Evolutionary conservation across 129 eudicot species (phyloP), one percentile per base, ranked within the genome.

Genomic region (Centrapalus pauciflorus): DNA sequence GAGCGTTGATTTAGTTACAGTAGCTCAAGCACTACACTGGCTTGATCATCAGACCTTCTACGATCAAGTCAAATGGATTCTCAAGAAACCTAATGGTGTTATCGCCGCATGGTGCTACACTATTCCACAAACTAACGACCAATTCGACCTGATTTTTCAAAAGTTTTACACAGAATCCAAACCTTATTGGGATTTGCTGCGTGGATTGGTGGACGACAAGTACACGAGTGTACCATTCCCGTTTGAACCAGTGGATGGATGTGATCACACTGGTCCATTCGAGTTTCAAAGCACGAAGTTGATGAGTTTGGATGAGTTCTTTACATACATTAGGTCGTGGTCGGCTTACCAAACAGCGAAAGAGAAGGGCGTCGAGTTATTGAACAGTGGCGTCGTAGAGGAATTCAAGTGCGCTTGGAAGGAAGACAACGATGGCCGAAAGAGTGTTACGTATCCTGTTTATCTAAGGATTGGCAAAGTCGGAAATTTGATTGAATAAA

Each of bases 71-170:
- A 83, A 74, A 41, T 40, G 76, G 67, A 55, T 79, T 1, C 86
- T 86, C 5, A 90, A 89, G 69, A 86, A 83, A 74, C 97, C 97
- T 11, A 25, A 77, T 24, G 97, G 97, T 4, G 81, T 90, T 7
- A 61, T 87, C 14, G 89, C 97, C 0, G 96, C 93, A 19, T 90
- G 93, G 95, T 84, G 93, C 63, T 87, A 90, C 85, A 87, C 86
- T 0, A 7, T 2, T 29, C 93, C 93, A 4, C 64, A 59, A 57
- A 70, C 82, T 27, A 77, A 72, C 46, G 78, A 40, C 5, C 25
- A 27, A 0, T 62, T 87, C 1, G 85, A 87, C 70, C 68, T 62
- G 0, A 30, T 84, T 13, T 76, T 87, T 17, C 49, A 26, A 0
- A 70, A 50, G 9, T 70, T 69, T 41, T 87, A 80, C 77, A 10